Conservation (phyloP, 305 asterid genomes). For the Nicotiana rustica region DNA sequence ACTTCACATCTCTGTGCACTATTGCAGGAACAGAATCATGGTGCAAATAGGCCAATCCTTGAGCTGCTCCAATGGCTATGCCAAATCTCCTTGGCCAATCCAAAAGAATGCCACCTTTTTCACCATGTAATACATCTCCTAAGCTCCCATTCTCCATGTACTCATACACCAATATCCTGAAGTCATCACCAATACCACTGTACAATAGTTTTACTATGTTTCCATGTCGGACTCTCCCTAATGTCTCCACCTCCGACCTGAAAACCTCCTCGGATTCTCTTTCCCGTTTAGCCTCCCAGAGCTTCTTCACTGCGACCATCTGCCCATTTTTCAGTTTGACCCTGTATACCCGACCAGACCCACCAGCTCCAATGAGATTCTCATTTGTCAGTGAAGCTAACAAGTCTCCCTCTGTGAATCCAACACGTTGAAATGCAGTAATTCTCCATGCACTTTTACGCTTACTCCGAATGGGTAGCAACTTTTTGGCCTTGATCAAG, state of each 20-base stretch:
- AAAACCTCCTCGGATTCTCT: slow-evolving; percentile 62
- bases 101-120: slow-evolving; percentile 58
- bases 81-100: slow-evolving; percentile 74
- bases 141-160: slow-evolving; percentile 88
- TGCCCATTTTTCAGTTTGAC: slow-evolving; percentile 63
- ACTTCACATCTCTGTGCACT: slow-evolving; percentile 78
- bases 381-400: slow-evolving; percentile 56
- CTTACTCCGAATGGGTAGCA: slow-evolving; percentile 40
- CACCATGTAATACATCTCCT: slow-evolving; percentile 78
- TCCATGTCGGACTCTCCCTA: slow-evolving; percentile 76
- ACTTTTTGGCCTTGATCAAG: slow-evolving; percentile 57
- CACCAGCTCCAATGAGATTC: slow-evolving; percentile 76
- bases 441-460: slow-evolving; percentile 60
- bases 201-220: slow-evolving; percentile 76
- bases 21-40: slow-evolving; percentile 83
- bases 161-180: slow-evolving; percentile 71
- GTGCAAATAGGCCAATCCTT: slow-evolving; percentile 91
- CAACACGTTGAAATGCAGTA: slow-evolving; percentile 63
- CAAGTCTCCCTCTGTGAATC: slow-evolving; percentile 63
- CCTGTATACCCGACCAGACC: slow-evolving; percentile 80
- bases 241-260: slow-evolving; percentile 66
- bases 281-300: slow-evolving; percentile 60
- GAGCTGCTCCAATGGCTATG: slow-evolving; percentile 80
- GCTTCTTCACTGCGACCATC: slow-evolving; percentile 72
- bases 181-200: slow-evolving; percentile 64